A percentile compares a stretch with the other conserved stretches of the same genome.
These are phyloP conservation scores for Phlegmacium glaucopus DNA, from an alignment of 768 basidiomycete species.

Conservation along the genomic window DNA sequence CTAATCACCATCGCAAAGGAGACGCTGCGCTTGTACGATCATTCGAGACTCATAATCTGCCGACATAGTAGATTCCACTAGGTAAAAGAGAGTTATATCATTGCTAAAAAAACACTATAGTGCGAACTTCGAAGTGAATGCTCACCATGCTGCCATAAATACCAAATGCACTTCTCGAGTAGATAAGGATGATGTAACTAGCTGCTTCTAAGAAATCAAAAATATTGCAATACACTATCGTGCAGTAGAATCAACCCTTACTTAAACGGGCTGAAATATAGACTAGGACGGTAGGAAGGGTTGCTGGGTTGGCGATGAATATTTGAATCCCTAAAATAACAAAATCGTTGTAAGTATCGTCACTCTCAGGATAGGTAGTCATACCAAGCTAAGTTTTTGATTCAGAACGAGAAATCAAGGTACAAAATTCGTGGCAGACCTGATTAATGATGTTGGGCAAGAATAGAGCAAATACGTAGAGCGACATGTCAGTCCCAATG, in stretches of 20 bases:
- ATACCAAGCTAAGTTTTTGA: constrained; percentile 14
- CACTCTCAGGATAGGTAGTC: background rate
- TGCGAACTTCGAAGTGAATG: too few relatives aligned
- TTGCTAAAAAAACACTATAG: background rate
- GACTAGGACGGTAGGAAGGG: constrained; percentile 75
- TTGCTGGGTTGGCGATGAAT: constrained; percentile 65
- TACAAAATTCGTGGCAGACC: constrained; percentile 30
- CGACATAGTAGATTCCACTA: constrained; percentile 58
- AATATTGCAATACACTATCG: constrained; percentile 64
- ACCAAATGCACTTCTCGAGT: constrained; percentile 63
- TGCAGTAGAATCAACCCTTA: constrained; percentile 61
- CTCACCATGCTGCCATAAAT: constrained; percentile 66
- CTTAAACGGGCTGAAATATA: constrained; percentile 66
- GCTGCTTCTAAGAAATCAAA: constrained; percentile 53
- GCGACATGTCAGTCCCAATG: constrained; percentile 54
- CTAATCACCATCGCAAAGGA: constrained; percentile 67
- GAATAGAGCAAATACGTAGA: constrained; percentile 79
- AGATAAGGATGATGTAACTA: constrained; percentile 70
- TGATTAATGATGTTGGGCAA: constrained; percentile 75
- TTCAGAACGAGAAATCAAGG: constrained; percentile 20
- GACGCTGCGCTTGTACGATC: constrained; percentile 77
- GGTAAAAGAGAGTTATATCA: background rate
- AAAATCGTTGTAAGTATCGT: background rate
- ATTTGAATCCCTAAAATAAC: constrained; percentile 30
- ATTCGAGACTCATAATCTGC: constrained; percentile 57